Base-by-base conservation (phyloP, 1,284 basidiomycete species). In the Xerocomus amazonicus region DNA sequence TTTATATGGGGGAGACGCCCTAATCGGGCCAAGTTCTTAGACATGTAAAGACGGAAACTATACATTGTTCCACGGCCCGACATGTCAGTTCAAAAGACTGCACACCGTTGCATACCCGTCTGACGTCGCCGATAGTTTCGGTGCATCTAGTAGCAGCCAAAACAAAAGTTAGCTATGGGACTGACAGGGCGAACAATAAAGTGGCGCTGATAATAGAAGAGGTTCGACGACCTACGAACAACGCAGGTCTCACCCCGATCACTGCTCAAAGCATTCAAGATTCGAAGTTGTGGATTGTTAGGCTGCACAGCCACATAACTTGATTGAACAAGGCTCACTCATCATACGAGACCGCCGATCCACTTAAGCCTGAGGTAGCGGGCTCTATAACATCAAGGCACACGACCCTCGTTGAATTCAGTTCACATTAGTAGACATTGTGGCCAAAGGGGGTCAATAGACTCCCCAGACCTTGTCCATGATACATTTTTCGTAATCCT, bases 381-480 rank as follows among this genome's bases (percentile, higher is more conserved):
- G 45, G 27, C 33, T 40, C 40, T 44, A 9, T 46, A 48, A 46
- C 44, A 40, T 54, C 33, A 38, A 49, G 48, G 45, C 38, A 59
- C 55, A 12, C 29, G 42, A 19, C 19, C 31, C 13, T 37, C 36
- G 9, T 2, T 35, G 9, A 43, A 33, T 47, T 41, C 23, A 39
- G 23, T 29, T 29, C 39, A 14, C 36, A 43, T 9, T 7, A 29
- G 17, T 8, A 27, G 36, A 23, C 27, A 37, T 47, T 9, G 19
- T 29, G 26, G 31, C 32, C 41, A n/a, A 43, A 37, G 29, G 44
- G 28, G 37, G 49, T 52, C 35, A 64, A 55, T 71, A 78, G 51
- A 77, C 74, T 34, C 87, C 87, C 87, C 42, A 90, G 70, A 16
- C 87, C 86, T 45, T 77, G 74, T 6, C 87, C 87, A 52, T 81